Evolutionary conservation across 1,139 yeast species (phyloP), one percentile per base, ranked within the genome.

Genomic region (Candida sanyaensis): DNA sequence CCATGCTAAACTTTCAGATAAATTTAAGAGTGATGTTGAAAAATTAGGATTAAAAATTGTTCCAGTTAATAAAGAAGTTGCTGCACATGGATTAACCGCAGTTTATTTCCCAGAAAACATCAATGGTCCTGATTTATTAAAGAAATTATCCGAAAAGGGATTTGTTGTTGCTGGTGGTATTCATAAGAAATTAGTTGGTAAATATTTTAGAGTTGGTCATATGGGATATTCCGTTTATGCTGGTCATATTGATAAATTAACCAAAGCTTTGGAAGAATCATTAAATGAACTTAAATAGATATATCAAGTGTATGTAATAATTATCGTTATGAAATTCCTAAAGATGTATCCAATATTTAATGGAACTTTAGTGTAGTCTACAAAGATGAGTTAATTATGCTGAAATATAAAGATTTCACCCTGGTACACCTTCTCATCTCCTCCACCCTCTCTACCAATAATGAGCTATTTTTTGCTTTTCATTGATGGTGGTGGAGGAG

Each of bases 161-260:
- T 82, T 88, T 61, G 83, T 86, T 29, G 80, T 92, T 46, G 97
- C 98, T 42, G 96, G 96, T 45, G 98, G 97, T 52, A 85, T 92
- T 57, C 95, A 88, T 72, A 86, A 84, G 68, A 89, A 84, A 23
- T 83, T 90, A 60, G 86, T 83, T 43, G 81, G 88, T 50, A 85
- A 86, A 66, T 91, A 91, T 73, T 89, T 92, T 74, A 83, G 98
- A 70, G 84, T 92, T 51, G 98, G 98, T 30, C 98, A 92, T 71
- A 92, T 92, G 98, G 97, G 97, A 32, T 62, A 64, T 58, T 75
- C 80, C 7, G 69, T 75, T 28, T 69, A 71, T 52, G 75, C 66
- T 47, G 80, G 78, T 39, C 80, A 75, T 53, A 65, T 75, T 37
- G 75, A 69, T 44, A 50, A 59, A 52, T 66, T 75, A 46, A 55